These are phyloP conservation scores for Picochlorum sp. DNA, from an alignment of 139 green algal species.

Conservation along the genomic window DNA sequence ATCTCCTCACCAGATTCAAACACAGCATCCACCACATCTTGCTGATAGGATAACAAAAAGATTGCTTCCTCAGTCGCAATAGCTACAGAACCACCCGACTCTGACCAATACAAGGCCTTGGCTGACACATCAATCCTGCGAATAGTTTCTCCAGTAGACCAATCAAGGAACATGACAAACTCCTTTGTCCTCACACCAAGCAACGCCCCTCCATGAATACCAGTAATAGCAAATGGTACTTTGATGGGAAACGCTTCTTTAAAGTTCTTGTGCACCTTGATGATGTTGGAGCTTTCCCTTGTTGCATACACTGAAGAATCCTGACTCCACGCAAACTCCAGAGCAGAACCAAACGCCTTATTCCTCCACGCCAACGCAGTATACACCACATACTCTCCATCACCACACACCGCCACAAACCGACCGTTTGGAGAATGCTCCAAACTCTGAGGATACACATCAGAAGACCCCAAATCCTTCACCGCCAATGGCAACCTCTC, in stretches of 20 bases:
- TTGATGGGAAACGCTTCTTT: slow-evolving; percentile 73
- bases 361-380: slow-evolving; percentile 98
- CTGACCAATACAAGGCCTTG: slow-evolving; percentile 72
- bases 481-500: slow-evolving; percentile 91
- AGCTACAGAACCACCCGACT: slow-evolving; percentile 76
- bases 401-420: slow-evolving; percentile 85
- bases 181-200: slow-evolving; percentile 69
- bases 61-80: slow-evolving; percentile 73
- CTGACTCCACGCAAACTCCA: slow-evolving; percentile 90
- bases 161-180: slow-evolving; percentile 97
- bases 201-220: slow-evolving; percentile 81
- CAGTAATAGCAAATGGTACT: slow-evolving; percentile 71
- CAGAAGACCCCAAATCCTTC: slow-evolving; percentile 92
- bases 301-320: slow-evolving; percentile 87
- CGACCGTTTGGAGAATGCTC: slow-evolving; percentile 92
- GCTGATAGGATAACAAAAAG: slow-evolving; percentile 79
- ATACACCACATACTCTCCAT: slow-evolving; percentile 99
- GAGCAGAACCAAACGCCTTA: slow-evolving; percentile 82
- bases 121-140: slow-evolving; percentile 85
- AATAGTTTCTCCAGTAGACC: slow-evolving; percentile 66
- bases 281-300: slow-evolving; percentile 15
- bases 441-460: slow-evolving; percentile 89
- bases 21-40: slow-evolving; percentile 46
- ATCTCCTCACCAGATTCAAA: slow-evolving; percentile 45
- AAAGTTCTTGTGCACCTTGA: slow-evolving; percentile 66